Conservation (phyloP, 441 rosid genomes). For the Pelargonium exstipulatum region DNA sequence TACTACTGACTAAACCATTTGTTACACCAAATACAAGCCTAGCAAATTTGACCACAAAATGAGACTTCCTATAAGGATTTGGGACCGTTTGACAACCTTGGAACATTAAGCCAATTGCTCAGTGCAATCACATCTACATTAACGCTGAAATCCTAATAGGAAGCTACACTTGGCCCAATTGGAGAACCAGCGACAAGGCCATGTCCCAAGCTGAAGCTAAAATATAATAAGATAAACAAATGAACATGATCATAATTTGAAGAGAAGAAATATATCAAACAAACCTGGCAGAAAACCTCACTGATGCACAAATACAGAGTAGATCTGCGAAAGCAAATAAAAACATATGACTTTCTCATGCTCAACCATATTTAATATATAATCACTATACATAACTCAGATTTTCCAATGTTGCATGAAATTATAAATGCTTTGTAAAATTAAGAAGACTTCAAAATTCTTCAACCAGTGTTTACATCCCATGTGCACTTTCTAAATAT, state of each 20-base stretch:
- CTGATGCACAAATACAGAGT: slow-evolving; percentile 67
- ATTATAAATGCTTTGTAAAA: background rate
- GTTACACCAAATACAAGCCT: slow-evolving; percentile 3
- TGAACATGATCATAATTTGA: background rate
- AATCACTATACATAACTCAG: slow-evolving; percentile 10
- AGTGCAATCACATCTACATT: background rate
- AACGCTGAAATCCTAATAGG: background rate
- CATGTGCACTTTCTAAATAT: background rate
- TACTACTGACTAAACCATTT: slow-evolving; percentile 5
- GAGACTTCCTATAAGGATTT: background rate
- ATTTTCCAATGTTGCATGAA: background rate
- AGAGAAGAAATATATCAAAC: slow-evolving; percentile 22
- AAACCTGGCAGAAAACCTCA: slow-evolving; percentile 80
- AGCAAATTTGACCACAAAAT: background rate
- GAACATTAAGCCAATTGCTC: background rate
- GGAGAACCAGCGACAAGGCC: slow-evolving; percentile 16
- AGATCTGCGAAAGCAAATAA: slow-evolving; percentile 47
- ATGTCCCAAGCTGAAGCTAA: slow-evolving; percentile 9
- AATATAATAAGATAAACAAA: background rate
- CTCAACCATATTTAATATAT: slow-evolving; percentile 11
- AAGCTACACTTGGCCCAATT: slow-evolving; percentile 3
- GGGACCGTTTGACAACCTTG: slow-evolving; percentile 3
- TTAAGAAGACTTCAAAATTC: background rate
- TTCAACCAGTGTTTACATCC: background rate
- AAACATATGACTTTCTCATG: slow-evolving; percentile 25